Evolutionary conservation across 352 stramenopile species (phyloP).

Genomic region (Globisporangium parvum): DNA sequence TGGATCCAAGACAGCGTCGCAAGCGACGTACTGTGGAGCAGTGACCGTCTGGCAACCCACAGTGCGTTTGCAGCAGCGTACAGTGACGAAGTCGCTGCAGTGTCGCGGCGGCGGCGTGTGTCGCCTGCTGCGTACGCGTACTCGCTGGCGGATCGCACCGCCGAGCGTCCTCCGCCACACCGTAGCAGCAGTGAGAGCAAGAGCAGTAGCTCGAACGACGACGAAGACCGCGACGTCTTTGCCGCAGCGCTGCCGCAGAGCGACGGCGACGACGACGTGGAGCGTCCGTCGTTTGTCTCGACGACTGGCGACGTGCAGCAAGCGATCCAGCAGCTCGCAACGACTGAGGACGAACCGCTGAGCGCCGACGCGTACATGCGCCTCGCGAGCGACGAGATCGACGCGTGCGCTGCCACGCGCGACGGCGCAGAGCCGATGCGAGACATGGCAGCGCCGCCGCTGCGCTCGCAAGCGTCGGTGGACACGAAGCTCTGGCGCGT

Average conservation of each 20-base stretch:
- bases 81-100: conserved; percentile 31
- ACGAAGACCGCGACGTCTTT: conserved; percentile 11
- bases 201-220: conserved; percentile 5
- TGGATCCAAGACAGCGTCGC: conserved; percentile 59
- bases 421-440: background rate
- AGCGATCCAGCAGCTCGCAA: conserved; percentile 4
- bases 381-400: conserved; percentile 55
- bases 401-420: conserved; percentile 9
- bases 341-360: conserved; percentile 21
- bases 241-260: conserved; percentile 2
- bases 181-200: background rate
- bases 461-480: conserved; percentile 1
- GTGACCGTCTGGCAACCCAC: conserved; percentile 32
- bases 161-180: background rate
- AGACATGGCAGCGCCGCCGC: background rate
- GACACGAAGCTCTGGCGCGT: conserved; percentile 52
- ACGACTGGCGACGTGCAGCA: conserved; percentile 36
- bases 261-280: conserved; percentile 13
- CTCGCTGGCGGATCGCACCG: conserved; percentile 2
- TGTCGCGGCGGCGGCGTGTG: conserved; percentile 16
- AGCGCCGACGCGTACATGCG: conserved; percentile 79
- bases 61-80: conserved; percentile 40
- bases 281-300: conserved; percentile 70
- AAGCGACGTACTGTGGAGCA: conserved; percentile 34
- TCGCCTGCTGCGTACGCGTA: conserved; percentile 15